Evolutionary conservation across 352 stramenopile genomes (phyloP).

Genomic region (Phytophthora syringae): DNA sequence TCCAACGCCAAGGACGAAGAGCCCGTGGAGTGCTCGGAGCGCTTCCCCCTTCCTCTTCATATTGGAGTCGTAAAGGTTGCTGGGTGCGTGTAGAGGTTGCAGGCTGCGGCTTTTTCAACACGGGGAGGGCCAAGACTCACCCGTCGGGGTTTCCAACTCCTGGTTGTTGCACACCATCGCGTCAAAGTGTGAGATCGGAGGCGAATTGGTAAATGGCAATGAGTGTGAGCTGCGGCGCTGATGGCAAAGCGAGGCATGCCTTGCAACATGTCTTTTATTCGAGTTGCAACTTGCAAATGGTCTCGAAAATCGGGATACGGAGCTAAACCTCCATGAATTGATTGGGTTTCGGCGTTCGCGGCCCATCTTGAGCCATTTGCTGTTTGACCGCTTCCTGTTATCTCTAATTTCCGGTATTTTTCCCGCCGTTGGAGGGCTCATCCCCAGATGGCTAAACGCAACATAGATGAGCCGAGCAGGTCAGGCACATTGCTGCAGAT

Average conservation of each 20-base stretch:
- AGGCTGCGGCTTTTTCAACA: conserved; percentile 23
- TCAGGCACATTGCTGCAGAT: conserved; percentile 21
- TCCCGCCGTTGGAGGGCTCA: conserved; percentile 30
- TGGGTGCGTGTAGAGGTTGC: conserved; percentile 12
- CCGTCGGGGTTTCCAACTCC: conserved; percentile 15
- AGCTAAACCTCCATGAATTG: conserved; percentile 12
- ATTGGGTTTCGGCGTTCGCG: not conserved
- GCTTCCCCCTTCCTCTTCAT: conserved; percentile 20
- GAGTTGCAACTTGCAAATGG: conserved; percentile 9
- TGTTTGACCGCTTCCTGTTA: conserved; percentile 22
- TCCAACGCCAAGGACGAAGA: conserved; percentile 30
- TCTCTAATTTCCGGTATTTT: conserved; percentile 19
- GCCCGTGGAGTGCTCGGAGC: conserved; percentile 16
- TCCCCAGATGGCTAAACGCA: not conserved
- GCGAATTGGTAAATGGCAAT: conserved; percentile 25
- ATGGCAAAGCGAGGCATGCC: not conserved
- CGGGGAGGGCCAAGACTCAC: conserved; percentile 12
- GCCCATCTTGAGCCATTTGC: conserved; percentile 14
- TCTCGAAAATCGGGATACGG: not conserved
- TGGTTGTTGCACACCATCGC: conserved; percentile 33
- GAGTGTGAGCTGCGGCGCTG: conserved; percentile 1
- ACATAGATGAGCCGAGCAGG: conserved; percentile 30
- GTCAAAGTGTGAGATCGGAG: conserved; percentile 3
- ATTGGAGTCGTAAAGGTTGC: conserved; percentile 9
- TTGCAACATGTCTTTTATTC: conserved; percentile 11